Conservation (phyloP, 2,329 filamentous ascomycete species). For the Penicillium sp. region DNA sequence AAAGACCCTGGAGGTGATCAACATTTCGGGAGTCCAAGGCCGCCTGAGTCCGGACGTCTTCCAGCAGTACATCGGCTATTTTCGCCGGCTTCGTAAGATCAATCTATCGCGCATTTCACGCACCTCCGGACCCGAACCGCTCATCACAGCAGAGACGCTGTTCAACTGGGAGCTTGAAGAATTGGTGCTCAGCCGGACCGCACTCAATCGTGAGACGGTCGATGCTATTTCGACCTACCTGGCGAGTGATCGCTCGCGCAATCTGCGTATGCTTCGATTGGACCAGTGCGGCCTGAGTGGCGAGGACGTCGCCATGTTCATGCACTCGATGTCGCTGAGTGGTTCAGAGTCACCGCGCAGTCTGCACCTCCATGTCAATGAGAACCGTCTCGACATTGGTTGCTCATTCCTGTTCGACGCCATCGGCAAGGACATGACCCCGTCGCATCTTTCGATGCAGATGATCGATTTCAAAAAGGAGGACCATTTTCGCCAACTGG, state of each 20-base stretch:
- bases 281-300: slow-evolving; percentile 63
- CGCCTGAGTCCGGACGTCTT: slow-evolving; percentile 60
- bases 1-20: slow-evolving; percentile 59
- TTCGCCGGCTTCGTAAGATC: slow-evolving; percentile 59
- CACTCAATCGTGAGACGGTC: slow-evolving; percentile 57
- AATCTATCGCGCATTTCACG: slow-evolving; percentile 60
- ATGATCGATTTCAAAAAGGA: slow-evolving; percentile 65
- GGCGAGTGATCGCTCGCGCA: slow-evolving; percentile 53
- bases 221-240: slow-evolving; percentile 62
- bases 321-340: slow-evolving; percentile 54
- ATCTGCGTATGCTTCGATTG: slow-evolving; percentile 56
- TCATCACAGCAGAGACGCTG: slow-evolving; percentile 61
- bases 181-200: slow-evolving; percentile 58
- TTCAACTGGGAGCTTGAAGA: slow-evolving; percentile 63
- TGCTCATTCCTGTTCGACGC: slow-evolving; percentile 40
- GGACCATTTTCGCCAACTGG: slow-evolving; percentile 56
- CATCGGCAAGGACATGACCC: slow-evolving; percentile 50
- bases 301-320: slow-evolving; percentile 57
- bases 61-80: slow-evolving; percentile 60
- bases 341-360: slow-evolving; percentile 47
- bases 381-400: slow-evolving; percentile 47
- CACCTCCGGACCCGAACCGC: slow-evolving; percentile 56
- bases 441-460: slow-evolving; percentile 59
- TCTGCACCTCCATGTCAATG: slow-evolving; percentile 61
- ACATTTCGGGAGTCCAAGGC: slow-evolving; percentile 62